phyloP scores from a whole-genome alignment of 1,284 basidiomycete species.

The Microbotryum violaceum region DNA sequence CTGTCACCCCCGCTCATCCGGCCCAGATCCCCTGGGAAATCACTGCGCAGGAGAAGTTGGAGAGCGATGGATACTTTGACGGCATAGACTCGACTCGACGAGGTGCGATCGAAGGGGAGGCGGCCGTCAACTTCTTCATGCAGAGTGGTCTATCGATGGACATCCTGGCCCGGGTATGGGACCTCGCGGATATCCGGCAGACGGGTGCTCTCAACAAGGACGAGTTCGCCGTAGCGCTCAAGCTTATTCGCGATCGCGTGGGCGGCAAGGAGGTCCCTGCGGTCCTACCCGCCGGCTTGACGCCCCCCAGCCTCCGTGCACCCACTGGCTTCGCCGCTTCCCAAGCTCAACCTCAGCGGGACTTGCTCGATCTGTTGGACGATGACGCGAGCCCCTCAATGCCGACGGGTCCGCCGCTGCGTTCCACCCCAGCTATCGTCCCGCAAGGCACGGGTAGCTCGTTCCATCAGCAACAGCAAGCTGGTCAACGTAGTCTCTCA shows the following conservation, averaged over 20 bases:
- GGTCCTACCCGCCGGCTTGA: constrained; percentile 60
- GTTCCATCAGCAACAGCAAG: not conserved
- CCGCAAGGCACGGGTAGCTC: constrained; percentile 11
- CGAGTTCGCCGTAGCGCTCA: constrained; percentile 93
- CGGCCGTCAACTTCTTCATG: constrained; percentile 93
- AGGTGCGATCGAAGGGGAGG: constrained; percentile 84
- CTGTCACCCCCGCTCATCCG: not conserved
- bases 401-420: constrained; percentile 49
- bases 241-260: constrained; percentile 83
- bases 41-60: constrained; percentile 68
- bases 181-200: constrained; percentile 83
- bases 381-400: constrained; percentile 52
- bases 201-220: constrained; percentile 82
- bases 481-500: constrained; percentile 5
- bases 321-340: constrained; percentile 14
- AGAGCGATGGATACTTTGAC: constrained; percentile 74
- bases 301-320: constrained; percentile 62
- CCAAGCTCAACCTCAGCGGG: constrained; percentile 38
- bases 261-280: constrained; percentile 73
- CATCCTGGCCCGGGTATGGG: constrained; percentile 86
- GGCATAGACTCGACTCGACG: constrained; percentile 65
- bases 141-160: constrained; percentile 81
- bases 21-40: constrained; percentile 65
- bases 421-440: constrained; percentile 24
- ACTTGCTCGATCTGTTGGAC: constrained; percentile 51